These are phyloP conservation scores for Tolypocladium paradoxum DNA, from an alignment of 2,329 filamentous ascomycete genomes.

Conservation along the genomic window DNA sequence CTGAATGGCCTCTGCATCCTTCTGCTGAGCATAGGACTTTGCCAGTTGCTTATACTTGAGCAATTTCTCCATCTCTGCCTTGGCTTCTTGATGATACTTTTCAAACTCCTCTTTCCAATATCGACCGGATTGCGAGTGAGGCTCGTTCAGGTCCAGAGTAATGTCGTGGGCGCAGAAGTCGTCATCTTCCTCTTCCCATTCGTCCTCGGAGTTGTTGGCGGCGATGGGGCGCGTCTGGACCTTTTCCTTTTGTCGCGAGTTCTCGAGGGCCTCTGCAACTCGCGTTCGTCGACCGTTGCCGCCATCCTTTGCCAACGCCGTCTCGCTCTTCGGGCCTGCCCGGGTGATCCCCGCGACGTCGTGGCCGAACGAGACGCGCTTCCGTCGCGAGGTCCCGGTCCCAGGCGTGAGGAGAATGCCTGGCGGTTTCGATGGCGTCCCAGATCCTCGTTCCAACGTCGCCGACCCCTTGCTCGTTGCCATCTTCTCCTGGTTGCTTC, in stretches of 20 bases:
- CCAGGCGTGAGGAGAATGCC: slow-evolving; percentile 56
- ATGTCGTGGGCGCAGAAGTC: slow-evolving; percentile 45
- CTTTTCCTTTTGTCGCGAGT: slow-evolving; percentile 16
- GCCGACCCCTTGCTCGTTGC: slow-evolving; percentile 7
- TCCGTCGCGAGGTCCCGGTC: slow-evolving; percentile 47
- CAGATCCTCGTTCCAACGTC: slow-evolving; percentile 16
- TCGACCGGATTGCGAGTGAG: slow-evolving; percentile 62
- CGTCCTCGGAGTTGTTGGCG: slow-evolving; percentile 26
- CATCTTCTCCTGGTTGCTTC: slow-evolving; percentile 12
- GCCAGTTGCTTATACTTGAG: slow-evolving; percentile 71
- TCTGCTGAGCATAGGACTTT: slow-evolving; percentile 68
- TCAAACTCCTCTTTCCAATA: slow-evolving; percentile 76
- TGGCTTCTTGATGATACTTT: slow-evolving; percentile 61
- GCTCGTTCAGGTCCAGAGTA: slow-evolving; percentile 62
- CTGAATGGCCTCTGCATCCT: slow-evolving; percentile 60
- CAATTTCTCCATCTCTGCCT: slow-evolving; percentile 64
- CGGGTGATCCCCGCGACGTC: slow-evolving; percentile 37
- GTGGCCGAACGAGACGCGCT: slow-evolving; percentile 54
- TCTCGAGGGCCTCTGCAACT: slow-evolving; percentile 35
- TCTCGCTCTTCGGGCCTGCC: slow-evolving; percentile 16
- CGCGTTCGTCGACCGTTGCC: slow-evolving; percentile 18
- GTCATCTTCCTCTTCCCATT: slow-evolving; percentile 43
- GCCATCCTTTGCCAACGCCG: slow-evolving; percentile 15
- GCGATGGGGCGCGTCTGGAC: not conserved
- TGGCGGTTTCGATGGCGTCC: slow-evolving; percentile 38